Base-by-base conservation (phyloP, 495 filamentous ascomycete genomes). In the Penicillium atrosanguineum region DNA sequence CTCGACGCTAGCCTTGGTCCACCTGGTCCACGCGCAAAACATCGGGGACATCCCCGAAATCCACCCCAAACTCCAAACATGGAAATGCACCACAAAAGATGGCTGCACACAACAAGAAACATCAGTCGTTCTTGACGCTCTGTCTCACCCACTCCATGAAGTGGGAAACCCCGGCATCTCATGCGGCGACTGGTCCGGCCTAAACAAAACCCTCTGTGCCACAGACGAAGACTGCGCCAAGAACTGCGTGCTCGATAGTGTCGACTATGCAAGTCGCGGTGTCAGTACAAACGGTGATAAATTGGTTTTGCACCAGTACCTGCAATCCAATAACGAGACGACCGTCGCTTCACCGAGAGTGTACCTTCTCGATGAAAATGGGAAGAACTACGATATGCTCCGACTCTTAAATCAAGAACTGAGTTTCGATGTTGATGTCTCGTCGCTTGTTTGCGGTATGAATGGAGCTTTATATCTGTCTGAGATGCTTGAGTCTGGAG, bases 401-500 rank as follows among this genome's bases (percentile, higher is more conserved):
- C 71, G 80, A 50, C 72, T 87, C 8, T 70, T 80, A 16, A 80
- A 80, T 55, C 67, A 79, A 51, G 85, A 88, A 53, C 65, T 88
- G 48, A 70, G 74, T 26, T 87, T 87, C 62, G 83, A 87, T 49
- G 79, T 88, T 18, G 83, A 89, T 61, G 72, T 80, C 4, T 82
- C 79, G 21, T 71, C 75, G 7, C 71, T 87, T 1, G 76, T 75
- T 3, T 89, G 85, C 60, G 85, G 85, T 4, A 76, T 85, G 72
- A 89, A 88, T 67, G 84, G 81, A 44, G 85, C 85, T 3, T 71
- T 89, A 12, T 88, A 87, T 65, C 73, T 88, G 29, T 78, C 79
- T 23, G 81, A 86, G 64, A 88, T 89, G 84, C 59, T 73, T 23
- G 55, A 58, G 3, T 72, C 79, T 26, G 84, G 85, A 44, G 81